These are phyloP conservation scores for Alternaria triticimaculans DNA, from an alignment of 2,329 filamentous ascomycete species.

Conservation along the genomic window DNA sequence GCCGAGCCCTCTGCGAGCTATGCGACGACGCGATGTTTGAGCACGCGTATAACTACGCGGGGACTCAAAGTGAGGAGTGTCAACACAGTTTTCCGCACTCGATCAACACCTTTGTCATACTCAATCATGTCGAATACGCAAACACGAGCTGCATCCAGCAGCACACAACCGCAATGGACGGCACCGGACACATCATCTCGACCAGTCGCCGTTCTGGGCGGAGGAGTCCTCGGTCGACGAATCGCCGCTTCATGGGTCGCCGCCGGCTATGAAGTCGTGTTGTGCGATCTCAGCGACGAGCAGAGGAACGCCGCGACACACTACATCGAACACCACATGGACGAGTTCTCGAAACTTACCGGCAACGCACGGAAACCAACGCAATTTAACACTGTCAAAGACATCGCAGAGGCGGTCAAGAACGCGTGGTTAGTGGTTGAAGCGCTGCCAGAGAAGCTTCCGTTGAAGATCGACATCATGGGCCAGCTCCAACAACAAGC, in stretches of 20 bases:
- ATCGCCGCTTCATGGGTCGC: conserved; percentile 19
- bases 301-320: conserved; percentile 13
- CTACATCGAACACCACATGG: conserved; percentile 13
- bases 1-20: background rate
- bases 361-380: background rate
- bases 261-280: conserved; percentile 11
- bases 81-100: background rate
- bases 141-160: background rate
- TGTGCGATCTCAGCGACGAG: conserved; percentile 15
- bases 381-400: conserved; percentile 31
- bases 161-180: conserved; percentile 4
- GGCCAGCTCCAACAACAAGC: conserved; percentile 54
- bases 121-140: background rate
- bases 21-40: background rate
- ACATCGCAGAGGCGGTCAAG: conserved; percentile 51
- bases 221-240: conserved; percentile 17
- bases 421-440: conserved; percentile 63
- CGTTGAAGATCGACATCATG: conserved; percentile 58
- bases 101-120: background rate
- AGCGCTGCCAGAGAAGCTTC: conserved; percentile 59
- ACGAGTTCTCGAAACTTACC: conserved; percentile 6
- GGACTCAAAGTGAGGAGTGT: fast-evolving
- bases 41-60: background rate
- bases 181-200: conserved; percentile 10
- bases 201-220: conserved; percentile 15